Base-by-base conservation (phyloP, 163 green algal genomes). In the Chloromonas sp. region DNA sequence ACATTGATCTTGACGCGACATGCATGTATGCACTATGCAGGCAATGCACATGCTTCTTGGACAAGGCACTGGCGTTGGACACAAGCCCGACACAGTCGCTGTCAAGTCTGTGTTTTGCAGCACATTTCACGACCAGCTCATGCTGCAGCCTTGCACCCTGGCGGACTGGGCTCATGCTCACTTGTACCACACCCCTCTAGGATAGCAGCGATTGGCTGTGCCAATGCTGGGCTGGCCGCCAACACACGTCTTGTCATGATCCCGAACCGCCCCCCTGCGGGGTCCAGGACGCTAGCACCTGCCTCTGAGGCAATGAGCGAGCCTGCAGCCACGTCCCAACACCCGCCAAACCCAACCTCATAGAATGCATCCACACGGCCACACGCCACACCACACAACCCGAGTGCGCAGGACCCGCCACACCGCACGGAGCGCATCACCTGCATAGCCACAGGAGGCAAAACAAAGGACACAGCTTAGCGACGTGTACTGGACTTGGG, bases 301-400 rank as follows among this genome's bases (percentile, higher is more conserved):
- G 96, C 96, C 85, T 98, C 96, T 71, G 84, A 61, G 71, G 98
- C 84, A 58, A 98, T 95, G 15, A 97, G 85, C 13, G 91, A 89
- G 0, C 89, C 94, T 2, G 95, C 96, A 5, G 94, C 96, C 71
- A 95, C 92, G 87, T 99, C 96, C 97, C 97, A 99, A 81, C 93
- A 95, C 13, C 97, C 97, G 2, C 97, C 97, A 85, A 99, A 98
- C 57, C 82, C 82, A 13, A 97, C 92, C 88, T 99, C 97, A 84
- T 95, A 99, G 83, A 98, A 98, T 1, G 87, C 92, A 84, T 99
- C 97, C 78, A 98, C 87, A 3, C 97, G 92, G 5, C 94, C 96
- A 71, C 87, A 92, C 2, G 96, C 96, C 70, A 98, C 94, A 78
- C 86, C 85, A 74, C 90, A 96, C 79, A 99, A 91, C 86, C 97